A percentile compares a stretch with the other conserved stretches of the same genome.
Conservation (phyloP, 257 asterid species). For the Scutellaria barbata region DNA sequence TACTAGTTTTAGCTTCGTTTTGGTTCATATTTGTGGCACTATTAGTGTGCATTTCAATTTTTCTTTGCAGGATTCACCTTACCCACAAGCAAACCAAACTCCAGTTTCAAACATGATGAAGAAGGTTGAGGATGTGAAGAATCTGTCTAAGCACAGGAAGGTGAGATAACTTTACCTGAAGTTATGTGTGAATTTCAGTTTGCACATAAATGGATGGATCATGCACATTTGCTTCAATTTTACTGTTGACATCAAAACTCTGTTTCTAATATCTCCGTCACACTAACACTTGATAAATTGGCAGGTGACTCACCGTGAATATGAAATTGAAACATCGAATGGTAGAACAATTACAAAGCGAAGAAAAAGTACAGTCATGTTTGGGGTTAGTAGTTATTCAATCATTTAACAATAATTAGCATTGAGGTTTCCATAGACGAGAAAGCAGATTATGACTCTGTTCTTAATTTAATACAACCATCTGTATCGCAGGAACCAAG, state of each 20-base stretch:
- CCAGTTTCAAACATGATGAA: constrained; percentile 78
- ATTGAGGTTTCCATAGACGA: not conserved
- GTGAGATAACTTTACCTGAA: constrained; percentile 44
- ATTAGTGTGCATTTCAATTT: constrained; percentile 28
- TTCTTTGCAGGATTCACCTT: constrained; percentile 58
- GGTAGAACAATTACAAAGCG: constrained; percentile 91
- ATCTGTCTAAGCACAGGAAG: constrained; percentile 86
- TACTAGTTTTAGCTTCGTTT: constrained; percentile 25
- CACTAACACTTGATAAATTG: constrained; percentile 32
- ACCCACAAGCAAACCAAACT: constrained; percentile 56
- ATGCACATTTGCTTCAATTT: constrained; percentile 18
- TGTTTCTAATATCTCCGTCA: constrained; percentile 25
- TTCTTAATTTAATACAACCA: constrained; percentile 28
- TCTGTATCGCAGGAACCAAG: constrained; percentile 62
- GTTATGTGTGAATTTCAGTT: constrained; percentile 4
- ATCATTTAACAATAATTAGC: constrained; percentile 17
- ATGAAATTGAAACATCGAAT: constrained; percentile 91
- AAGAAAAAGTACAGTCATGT: constrained; percentile 90
- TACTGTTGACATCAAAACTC: not conserved
- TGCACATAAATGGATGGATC: constrained; percentile 18
- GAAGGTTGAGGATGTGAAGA: constrained; percentile 68
- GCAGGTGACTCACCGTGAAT: constrained; percentile 92
- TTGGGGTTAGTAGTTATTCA: constrained; percentile 65
- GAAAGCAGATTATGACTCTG: constrained; percentile 25
- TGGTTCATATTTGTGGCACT: constrained; percentile 27